Evolutionary conservation across 352 stramenopile genomes (phyloP).

Genomic region (Phytophthora pluvialis): DNA sequence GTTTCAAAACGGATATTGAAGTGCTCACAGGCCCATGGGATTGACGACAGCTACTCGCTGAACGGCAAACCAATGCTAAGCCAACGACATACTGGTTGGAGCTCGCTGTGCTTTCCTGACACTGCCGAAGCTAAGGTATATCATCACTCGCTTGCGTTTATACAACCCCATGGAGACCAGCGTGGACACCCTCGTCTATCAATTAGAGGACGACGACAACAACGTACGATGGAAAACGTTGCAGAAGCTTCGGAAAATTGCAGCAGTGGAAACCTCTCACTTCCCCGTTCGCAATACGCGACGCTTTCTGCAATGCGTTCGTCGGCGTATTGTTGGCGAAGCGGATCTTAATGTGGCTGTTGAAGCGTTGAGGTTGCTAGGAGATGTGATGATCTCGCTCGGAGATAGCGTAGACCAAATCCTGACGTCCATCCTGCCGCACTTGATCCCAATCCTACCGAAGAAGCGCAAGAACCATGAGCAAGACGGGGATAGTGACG

Average conservation of each 20-base stretch:
- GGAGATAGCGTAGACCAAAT: constrained; percentile 73
- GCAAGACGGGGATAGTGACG: constrained; percentile 19
- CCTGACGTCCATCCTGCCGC: constrained; percentile 67
- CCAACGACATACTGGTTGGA: constrained; percentile 15
- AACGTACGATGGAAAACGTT: constrained; percentile 58
- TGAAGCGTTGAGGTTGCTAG: constrained; percentile 65
- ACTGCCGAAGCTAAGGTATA: not conserved
- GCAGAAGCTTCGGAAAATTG: constrained; percentile 70
- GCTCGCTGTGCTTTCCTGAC: constrained; percentile 24
- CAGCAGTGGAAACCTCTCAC: constrained; percentile 62
- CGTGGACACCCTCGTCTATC: constrained; percentile 79
- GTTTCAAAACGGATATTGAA: constrained; percentile 38
- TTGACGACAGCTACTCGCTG: constrained; percentile 17
- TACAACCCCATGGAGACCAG: constrained; percentile 47
- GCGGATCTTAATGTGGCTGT: constrained; percentile 47
- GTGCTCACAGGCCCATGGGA: constrained; percentile 8
- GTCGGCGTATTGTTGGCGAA: constrained; percentile 53
- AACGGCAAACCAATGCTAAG: constrained; percentile 27
- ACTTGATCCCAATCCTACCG: constrained; percentile 60
- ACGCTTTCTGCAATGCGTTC: constrained; percentile 76
- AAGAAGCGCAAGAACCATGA: constrained; percentile 22
- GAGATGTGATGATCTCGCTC: constrained; percentile 71
- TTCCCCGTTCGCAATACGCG: constrained; percentile 78
- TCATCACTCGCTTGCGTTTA: not conserved
- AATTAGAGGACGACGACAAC: constrained; percentile 78